Conservation (phyloP, 345 rosid species). For the Citrus unshiu region DNA sequence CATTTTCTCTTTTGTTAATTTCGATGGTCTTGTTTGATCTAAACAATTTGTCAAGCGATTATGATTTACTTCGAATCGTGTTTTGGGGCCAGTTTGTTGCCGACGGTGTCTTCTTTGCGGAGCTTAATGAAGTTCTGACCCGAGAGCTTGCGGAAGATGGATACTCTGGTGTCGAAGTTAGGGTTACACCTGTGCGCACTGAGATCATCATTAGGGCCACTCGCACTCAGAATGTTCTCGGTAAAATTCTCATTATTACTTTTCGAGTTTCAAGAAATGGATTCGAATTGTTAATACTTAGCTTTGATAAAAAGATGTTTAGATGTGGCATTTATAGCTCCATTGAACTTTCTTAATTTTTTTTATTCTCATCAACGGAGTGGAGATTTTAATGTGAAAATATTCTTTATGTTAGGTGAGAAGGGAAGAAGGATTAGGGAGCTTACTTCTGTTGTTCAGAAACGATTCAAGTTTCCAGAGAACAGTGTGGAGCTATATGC, state of each 20-base stretch:
- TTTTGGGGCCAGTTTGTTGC: slow-evolving; percentile 54
- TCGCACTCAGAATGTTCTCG: slow-evolving; percentile 87
- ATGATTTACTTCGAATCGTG: neutral
- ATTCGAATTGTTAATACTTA: too few species aligned
- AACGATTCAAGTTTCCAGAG: slow-evolving; percentile 65
- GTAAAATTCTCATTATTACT: slow-evolving; percentile 24
- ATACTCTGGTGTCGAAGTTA: slow-evolving; percentile 86
- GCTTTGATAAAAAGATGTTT: too few species aligned
- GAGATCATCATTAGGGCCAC: slow-evolving; percentile 92
- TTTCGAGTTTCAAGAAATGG: too few species aligned
- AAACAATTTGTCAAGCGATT: neutral
- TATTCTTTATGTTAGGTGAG: slow-evolving; percentile 44
- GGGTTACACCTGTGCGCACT: slow-evolving; percentile 86
- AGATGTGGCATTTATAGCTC: too few species aligned
- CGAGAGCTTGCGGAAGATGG: slow-evolving; percentile 91
- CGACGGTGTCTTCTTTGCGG: slow-evolving; percentile 80
- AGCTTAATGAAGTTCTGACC: slow-evolving; percentile 67
- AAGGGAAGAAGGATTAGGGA: slow-evolving; percentile 86
- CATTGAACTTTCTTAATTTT: too few species aligned
- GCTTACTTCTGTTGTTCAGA: slow-evolving; percentile 74
- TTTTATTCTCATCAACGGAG: too few species aligned
- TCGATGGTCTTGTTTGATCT: neutral
- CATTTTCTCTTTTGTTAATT: too few species aligned
- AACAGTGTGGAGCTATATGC: slow-evolving; percentile 83
- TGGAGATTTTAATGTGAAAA: too few species aligned